Evolutionary conservation across 225 moss, liverwort and hornwort species (phyloP), one percentile per base, ranked within the genome.

Genomic region (Anthoceros angustus): DNA sequence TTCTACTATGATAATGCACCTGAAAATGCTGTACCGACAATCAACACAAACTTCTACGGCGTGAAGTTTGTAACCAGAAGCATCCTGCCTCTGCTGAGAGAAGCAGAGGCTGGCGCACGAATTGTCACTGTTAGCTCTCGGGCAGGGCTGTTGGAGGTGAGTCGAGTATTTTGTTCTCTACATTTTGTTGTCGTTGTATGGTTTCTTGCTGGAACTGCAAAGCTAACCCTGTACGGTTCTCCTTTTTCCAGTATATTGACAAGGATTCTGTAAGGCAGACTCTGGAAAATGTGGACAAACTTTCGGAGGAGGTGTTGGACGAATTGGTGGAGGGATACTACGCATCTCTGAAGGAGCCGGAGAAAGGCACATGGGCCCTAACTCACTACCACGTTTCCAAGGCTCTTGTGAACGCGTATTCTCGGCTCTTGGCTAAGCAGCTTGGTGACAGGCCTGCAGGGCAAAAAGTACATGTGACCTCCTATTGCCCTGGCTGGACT

Each of bases 1-100:
- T 68, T 76, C 6, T 75, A 70, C 73, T 66, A 70, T 62, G 74
- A 32, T 9, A 72, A 80, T 61, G 69, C 67, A 46, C 12, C 16
- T 16, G 16, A 16, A 11, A 5, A 11, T 6, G 78, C 78, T 11
- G 45, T 2, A 16, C 12, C 16, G 49, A 80, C 71, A 64, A 70
- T 84, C 74, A 70, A 81, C 64, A 81, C 84, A 67, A 84, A 84
- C n/a, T 84, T 76, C 72, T 77, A 76, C 7, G 78, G 80, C 24
- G 72, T 84, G 38, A 81, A 81, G 69, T 72, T 75, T 18, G 81
- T 84, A 25, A 84, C 84, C 4, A 64, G 76, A 64, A 74, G 78
- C 20, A 23, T 84, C 67, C 39, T 84, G 66, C 84, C 84, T 12
- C 39, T 74, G 39, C 41, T 81, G 55, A 78, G 84, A 2, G 64